Base-by-base conservation (phyloP, 108 stramenopile species). In the Skeletonema marinoi region DNA sequence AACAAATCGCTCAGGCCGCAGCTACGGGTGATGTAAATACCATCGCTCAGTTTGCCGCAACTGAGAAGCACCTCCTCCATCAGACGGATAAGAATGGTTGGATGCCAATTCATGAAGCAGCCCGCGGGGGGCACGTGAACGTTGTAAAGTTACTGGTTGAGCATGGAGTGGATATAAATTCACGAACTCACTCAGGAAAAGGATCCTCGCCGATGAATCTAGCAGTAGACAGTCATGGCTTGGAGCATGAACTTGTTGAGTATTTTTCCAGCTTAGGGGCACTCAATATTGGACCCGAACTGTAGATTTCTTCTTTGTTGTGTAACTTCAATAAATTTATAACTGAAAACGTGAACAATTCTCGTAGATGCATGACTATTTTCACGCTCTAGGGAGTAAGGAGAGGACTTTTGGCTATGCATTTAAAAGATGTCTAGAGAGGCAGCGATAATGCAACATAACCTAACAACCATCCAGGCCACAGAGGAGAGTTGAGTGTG, bases 31-130 rank as follows among this genome's bases (percentile, higher is more conserved):
- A 83, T 39, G 54, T 83, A 30, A 66, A 77, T n/a, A 68, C 54
- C 31, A 32, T 82, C 8, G 33, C 75, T 11, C 56, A 82, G 17
- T 77, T 71, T 29, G 75, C 66, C 3, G 9, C 19, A 10, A 58
- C 61, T 14, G 68, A 56, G 13, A 74, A 83, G 50, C 60, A 83
- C 44, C 42, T 78, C n/a, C 76, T 76, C 63, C 75, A 73, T 17
- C 66, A 83, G 17, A 41, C 69, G 46, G 83, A 84, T 50, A 42
- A 10, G 44, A 84, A 84, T 66, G 74, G 78, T 10, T 84, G 83
- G 83, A 74, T 75, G 59, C 83, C 83, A 1, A 32, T 84, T 17
- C 83, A 84, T 39, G 83, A 84, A 58, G 78, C 68, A 2, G 74
- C 78, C 0, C 70, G 83, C 29, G 69, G 44, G 32, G 83, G 78